A percentile compares a stretch with the other conserved stretches of the same genome.
Evolutionary conservation across 441 rosid genomes (phyloP).

Genomic region (Eruca vesicaria): DNA sequence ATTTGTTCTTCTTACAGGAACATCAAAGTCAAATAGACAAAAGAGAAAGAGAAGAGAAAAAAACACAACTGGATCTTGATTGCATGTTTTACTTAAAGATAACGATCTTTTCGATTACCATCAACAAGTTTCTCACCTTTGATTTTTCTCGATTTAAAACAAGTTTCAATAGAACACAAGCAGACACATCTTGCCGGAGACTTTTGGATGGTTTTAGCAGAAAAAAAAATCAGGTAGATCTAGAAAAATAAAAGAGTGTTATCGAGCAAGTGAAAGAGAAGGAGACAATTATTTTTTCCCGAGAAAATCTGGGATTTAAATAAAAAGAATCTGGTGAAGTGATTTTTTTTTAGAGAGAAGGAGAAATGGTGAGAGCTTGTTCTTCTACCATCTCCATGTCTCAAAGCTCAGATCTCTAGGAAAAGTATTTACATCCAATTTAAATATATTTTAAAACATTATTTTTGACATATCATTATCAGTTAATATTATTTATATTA

Average conservation of each 20-base stretch:
- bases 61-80: constrained; percentile 9
- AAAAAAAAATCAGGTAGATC: constrained; percentile 36
- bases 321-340: constrained; percentile 11
- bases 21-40: constrained; percentile 21
- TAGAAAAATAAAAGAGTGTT: constrained; percentile 24
- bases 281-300: neutral
- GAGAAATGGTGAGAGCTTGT: constrained; percentile 42
- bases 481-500: too few relatives aligned
- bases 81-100: neutral
- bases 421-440: constrained; percentile 33
- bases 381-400: constrained; percentile 51
- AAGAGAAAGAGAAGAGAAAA: neutral
- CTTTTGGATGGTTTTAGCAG: constrained; percentile 1
- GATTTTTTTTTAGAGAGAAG: constrained; percentile 10
- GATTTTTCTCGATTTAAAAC: neutral
- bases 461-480: neutral
- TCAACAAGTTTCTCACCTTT: neutral
- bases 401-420: constrained; percentile 46
- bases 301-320: constrained; percentile 21
- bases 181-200: constrained; percentile 7
- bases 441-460: neutral
- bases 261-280: constrained; percentile 16
- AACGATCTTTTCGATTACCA: neutral
- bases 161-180: neutral
- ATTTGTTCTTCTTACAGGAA: neutral